Base-by-base conservation (phyloP, 768 basidiomycete genomes). In the Obba rivulosa region DNA sequence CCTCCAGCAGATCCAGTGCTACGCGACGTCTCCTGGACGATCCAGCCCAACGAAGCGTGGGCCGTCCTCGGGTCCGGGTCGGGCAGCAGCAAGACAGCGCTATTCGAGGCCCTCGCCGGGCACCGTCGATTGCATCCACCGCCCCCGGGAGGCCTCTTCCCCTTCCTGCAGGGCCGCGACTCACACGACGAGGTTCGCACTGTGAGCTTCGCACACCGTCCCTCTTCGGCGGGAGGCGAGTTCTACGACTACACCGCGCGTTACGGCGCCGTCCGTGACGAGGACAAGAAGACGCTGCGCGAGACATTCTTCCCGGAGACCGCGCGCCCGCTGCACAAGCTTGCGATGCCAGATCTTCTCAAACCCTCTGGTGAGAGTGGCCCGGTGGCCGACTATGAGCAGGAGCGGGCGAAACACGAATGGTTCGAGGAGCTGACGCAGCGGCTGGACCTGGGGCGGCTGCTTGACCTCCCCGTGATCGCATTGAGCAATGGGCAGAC, bases 161-260 rank as follows among this genome's bases (percentile, higher is more conserved):
- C 92, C 0, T 83, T 83, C 55, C 71, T 92, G 22, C 68, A 73
- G 1, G 57, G 66, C 18, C 54, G 67, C 4, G 77, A 87, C 54
- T 72, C 83, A 0, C 76, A 75, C 51, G 59, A 71, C 8, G 65
- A 65, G 25, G 60, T 88, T 28, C 69, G 74, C 14, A 62, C 81
- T 28, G 85, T 90, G 8, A 81, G 84, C 1, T 89, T 88, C 53
- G 75, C 81, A 0, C 81, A 86, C 51, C 75, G 81, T 16, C 70
- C 75, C 1, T 70, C 75, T 17, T 70, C 71, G 1, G 68, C 74
- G 0, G 79, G 79, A 0, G 83, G 85, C 8, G 87, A 78, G 10
- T 98, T 98, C 68, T 87, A 87, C 51, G 94, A 98, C 67, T 96
- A 87, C 60, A 87, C 92, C 0, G 92, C 93, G 2, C 81, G 93